phyloP scores from a whole-genome alignment of 2,329 filamentous ascomycete genomes.

The Paecilomyces dactylethromorphus region DNA sequence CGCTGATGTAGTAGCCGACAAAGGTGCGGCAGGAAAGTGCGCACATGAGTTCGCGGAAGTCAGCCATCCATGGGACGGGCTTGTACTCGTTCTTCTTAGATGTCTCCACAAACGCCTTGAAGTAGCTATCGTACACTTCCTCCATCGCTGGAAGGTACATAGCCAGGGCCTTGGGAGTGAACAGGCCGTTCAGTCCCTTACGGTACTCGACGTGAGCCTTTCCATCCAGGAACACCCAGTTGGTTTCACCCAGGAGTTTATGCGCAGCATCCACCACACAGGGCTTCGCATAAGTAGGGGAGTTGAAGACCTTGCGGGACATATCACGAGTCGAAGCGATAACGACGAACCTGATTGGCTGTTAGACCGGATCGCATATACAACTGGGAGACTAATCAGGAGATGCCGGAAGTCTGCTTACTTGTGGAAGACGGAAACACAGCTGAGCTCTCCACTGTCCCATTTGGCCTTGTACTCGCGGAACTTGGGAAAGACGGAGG shows the following conservation, averaged over 20 bases:
- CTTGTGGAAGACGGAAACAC: constrained; percentile 99
- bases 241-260: constrained; percentile 84
- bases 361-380: not conserved
- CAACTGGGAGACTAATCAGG: not conserved
- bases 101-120: constrained; percentile 68
- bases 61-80: constrained; percentile 79
- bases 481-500: constrained; percentile 89
- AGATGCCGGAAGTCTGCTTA: constrained; percentile 39
- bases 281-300: constrained; percentile 83
- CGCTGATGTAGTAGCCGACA: constrained; percentile 88
- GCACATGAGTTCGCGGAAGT: constrained; percentile 91
- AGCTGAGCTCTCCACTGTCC: constrained; percentile 84
- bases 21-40: constrained; percentile 96
- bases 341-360: constrained; percentile 71
- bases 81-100: constrained; percentile 66
- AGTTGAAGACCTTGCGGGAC: constrained; percentile 95
- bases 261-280: constrained; percentile 92
- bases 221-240: constrained; percentile 97
- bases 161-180: constrained; percentile 83
- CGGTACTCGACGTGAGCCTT: constrained; percentile 94
- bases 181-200: constrained; percentile 90
- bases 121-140: constrained; percentile 83
- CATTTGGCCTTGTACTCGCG: constrained; percentile 88
- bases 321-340: constrained; percentile 93
- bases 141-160: constrained; percentile 88